Evolutionary conservation across 2,329 filamentous ascomycete genomes (phyloP), one percentile per base, ranked within the genome.

Genomic region (Trichophyton verrucosum): DNA sequence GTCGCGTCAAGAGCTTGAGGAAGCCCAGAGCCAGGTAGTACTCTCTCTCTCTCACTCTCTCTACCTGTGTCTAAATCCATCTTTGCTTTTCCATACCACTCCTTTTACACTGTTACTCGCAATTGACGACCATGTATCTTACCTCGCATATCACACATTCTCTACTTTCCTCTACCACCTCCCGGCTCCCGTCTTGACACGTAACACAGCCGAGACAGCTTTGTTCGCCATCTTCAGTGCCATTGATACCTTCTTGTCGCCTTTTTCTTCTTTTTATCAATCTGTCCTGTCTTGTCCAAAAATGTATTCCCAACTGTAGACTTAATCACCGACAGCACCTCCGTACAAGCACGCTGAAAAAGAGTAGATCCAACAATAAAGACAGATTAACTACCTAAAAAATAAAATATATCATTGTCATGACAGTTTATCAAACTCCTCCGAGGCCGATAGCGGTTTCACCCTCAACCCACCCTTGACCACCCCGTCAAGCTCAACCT

Each of bases 1-100:
- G 46, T 51, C 62, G 64, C 8, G 63, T 65, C 56, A 65, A 65
- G 59, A 65, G 64, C 42, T 61, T 65, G 60, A 63, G 64, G 57
- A 61, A 61, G 33, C 61, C 64, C 33, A 59, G 62, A 20, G 61
- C 63, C 1, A 62, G 63, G 42, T 55, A 61, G 44, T 38, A 40
- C 46, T 53, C 9, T 40, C 38, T 40, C 7, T 13, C 33, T n/a
- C 55, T 40, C n/a, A 13, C 38, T 42, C 4, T 40, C 20, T 30
- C 38, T 57, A 6, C 27, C 27, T 30, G 27, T 30, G 27, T 42
- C n/a, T 40, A 22, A 22, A 1, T 3, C 20, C 20, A 24, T 47
- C 7, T 7, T 9, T 9, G n/a, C 44, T 11, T 22, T 47, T 47
- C n/a, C 9, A 9, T 17, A 47, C 44, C 42, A 22, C 22, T 17